Conservation (phyloP, 768 basidiomycete species). For the Xerocomellus dryophilus region DNA sequence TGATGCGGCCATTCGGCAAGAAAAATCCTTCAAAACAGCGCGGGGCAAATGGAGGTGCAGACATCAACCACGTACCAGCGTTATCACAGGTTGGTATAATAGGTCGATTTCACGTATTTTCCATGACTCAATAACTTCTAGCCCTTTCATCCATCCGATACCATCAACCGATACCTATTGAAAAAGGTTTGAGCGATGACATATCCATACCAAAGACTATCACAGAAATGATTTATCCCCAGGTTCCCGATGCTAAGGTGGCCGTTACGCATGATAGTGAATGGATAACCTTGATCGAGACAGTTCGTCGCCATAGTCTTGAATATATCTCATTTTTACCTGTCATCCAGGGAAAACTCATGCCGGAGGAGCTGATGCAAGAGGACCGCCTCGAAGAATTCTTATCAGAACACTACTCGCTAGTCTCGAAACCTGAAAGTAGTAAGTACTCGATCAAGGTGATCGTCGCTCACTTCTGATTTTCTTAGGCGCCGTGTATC, state of each 20-base stretch:
- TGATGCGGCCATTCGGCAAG: not conserved
- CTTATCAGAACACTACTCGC: not conserved
- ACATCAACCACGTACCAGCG: not conserved
- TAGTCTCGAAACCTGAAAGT: not conserved
- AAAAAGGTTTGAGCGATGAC: not conserved
- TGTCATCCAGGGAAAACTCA: not conserved
- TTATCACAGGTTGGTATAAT: conserved; percentile 6
- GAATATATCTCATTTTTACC: not conserved
- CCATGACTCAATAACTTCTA: not conserved
- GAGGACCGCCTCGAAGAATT: not conserved
- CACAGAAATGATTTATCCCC: not conserved
- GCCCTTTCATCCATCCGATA: conserved; percentile 11
- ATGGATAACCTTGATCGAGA: conserved; percentile 4
- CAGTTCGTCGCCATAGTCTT: not conserved
- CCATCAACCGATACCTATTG: conserved; percentile 3
- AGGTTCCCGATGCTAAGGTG: not conserved
- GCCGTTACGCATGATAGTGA: conserved; percentile 9
- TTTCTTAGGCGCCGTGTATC: not conserved
- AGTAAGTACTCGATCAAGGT: not conserved
- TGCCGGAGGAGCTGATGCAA: not conserved
- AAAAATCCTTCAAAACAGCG: not conserved
- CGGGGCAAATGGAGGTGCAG: not conserved
- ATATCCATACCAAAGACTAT: not conserved
- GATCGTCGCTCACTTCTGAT: not conserved
- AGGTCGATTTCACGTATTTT: not conserved